Evolutionary conservation across 1,284 basidiomycete species (phyloP).

Genomic region (Malassezia brasiliensis): DNA sequence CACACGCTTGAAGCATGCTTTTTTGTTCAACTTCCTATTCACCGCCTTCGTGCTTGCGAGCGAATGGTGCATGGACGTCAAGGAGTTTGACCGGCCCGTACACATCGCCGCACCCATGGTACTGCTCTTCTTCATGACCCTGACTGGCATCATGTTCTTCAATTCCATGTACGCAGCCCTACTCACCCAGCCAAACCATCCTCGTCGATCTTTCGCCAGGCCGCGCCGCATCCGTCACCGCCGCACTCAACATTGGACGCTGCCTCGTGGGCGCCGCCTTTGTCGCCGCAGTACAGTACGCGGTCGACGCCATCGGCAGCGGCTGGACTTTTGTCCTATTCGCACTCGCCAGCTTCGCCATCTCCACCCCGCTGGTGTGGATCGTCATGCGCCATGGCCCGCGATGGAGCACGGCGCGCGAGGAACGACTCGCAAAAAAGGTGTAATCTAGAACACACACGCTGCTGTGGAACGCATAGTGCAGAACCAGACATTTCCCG

Average conservation of each 20-base stretch:
- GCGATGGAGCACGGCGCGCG: neutral
- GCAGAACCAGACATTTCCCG: too few species aligned
- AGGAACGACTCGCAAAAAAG: neutral
- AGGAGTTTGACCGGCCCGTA: neutral
- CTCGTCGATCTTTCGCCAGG: slow-evolving; percentile 8
- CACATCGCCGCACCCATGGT: slow-evolving; percentile 10
- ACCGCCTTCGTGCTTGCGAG: neutral
- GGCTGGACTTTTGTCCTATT: slow-evolving; percentile 12
- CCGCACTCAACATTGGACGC: slow-evolving; percentile 14
- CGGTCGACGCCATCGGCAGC: slow-evolving; percentile 7
- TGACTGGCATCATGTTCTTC: slow-evolving; percentile 6
- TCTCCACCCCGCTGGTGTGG: neutral
- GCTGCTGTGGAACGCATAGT: too few species aligned
- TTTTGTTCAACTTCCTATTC: neutral
- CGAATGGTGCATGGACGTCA: slow-evolving; percentile 7
- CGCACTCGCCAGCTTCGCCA: neutral
- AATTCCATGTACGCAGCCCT: neutral
- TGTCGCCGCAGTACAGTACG: slow-evolving; percentile 5
- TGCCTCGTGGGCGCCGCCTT: slow-evolving; percentile 8
- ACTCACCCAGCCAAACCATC: slow-evolving; percentile 10
- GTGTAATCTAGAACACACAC: too few species aligned
- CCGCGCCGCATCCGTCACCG: slow-evolving; percentile 11
- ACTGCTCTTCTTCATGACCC: slow-evolving; percentile 10
- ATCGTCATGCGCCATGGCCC: neutral
- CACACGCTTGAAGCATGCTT: slow-evolving; percentile 1